These are phyloP conservation scores for Beauveria rudraprayagi DNA, from an alignment of 2,329 filamentous ascomycete genomes.

Conservation along the genomic window DNA sequence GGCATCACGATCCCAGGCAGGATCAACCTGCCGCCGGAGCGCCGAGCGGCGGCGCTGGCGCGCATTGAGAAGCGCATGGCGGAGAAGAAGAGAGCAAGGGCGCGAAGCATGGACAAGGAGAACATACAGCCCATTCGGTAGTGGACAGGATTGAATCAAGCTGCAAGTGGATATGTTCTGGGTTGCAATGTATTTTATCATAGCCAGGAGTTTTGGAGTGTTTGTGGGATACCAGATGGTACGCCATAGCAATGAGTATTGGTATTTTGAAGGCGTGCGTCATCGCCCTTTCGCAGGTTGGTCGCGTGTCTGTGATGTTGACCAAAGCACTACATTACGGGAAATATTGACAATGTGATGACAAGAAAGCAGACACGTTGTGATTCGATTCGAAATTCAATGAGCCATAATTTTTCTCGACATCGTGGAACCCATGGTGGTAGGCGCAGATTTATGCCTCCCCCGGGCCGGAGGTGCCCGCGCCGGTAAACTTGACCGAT, in stretches of 20 bases:
- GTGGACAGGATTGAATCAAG: not conserved
- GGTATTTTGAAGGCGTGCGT: not conserved
- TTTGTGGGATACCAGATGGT: not conserved
- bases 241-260: not conserved
- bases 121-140: conserved; percentile 34
- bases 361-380: no score
- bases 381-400: no score
- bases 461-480: not conserved
- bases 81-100: conserved; percentile 36
- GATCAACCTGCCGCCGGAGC: conserved; percentile 39
- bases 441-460: no score
- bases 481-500: not conserved
- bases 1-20: conserved; percentile 32
- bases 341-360: no score
- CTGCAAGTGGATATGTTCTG: not conserved
- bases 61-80: conserved; percentile 45
- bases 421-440: no score
- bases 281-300: not conserved
- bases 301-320: not conserved
- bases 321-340: not conserved
- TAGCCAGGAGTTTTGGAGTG: conserved; percentile 7
- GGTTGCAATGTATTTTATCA: not conserved
- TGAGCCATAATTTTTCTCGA: no score
- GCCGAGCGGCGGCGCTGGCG: conserved; percentile 46
- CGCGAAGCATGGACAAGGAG: conserved; percentile 39